Base-by-base conservation (phyloP, 2,329 filamentous ascomycete species). In the Ceratocystis albifundus region DNA sequence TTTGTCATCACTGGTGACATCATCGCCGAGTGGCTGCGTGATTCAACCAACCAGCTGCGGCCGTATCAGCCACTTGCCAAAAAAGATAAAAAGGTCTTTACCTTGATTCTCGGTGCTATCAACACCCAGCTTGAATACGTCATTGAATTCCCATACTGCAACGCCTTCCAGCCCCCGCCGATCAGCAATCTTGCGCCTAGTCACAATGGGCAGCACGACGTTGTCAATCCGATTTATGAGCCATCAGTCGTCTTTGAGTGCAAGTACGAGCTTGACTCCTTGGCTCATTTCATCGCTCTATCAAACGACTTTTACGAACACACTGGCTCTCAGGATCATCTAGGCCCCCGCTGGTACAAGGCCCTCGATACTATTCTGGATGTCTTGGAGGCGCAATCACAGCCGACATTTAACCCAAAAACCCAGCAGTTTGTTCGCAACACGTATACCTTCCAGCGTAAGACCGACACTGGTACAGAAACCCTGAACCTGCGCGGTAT, bases 261-360 rank as follows among this genome's bases (percentile, higher is more conserved):
- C 83, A 99, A 99, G 77, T 99, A 97, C 76, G 94, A 99, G 78
- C 85, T 99, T 25, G 94, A 99, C 76, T 96, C 92, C 7, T 80
- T 99, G 0, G 94, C 92, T 0, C 88, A 95, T 73, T 99, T 99
- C 74, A 81, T 99, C 4, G 85, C 88, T 0, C 78, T 99, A 1
- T 84, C 82, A 20, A 96, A 96, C 72, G 86, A 96, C 71, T 97
- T 96, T 76, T 82, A 94, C 76, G 84, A 88, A 48, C 82, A 89
- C 72, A 95, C 90, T 0, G 82, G 82, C 1, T 93, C 89, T 0
- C 88, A 82, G 0, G 87, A 88, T 1, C 96, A 96, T 73, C 73
- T 97, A 46, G 92, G 84, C 2, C 75, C 80, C 4, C 83, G 93
- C 62, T 99, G 91, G 90, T 85, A 88, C 64, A 77, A 80, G 53